These are phyloP conservation scores for Pulicaria dysenterica DNA, from an alignment of 129 eudicot genomes.

Conservation along the genomic window DNA sequence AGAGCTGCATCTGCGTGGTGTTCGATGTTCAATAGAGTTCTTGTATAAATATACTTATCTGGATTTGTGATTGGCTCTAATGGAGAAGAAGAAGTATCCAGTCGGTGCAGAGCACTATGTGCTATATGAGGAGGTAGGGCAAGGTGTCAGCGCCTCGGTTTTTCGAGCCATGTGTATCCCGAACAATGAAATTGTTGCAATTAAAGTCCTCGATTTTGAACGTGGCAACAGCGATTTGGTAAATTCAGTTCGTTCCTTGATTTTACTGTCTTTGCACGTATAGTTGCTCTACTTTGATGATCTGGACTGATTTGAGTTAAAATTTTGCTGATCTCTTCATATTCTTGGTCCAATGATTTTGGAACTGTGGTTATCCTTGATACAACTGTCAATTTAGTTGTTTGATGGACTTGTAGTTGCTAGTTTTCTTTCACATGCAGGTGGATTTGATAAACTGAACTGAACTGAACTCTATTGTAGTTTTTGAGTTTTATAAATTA, in stretches of 20 bases:
- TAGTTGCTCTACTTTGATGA: neutral
- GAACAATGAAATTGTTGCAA: conserved; percentile 72
- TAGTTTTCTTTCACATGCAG: conserved; percentile 4
- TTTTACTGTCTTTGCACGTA: neutral
- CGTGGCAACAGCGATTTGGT: conserved; percentile 88
- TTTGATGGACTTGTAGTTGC: neutral
- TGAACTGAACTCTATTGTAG: too few relatives aligned
- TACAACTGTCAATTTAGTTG: neutral
- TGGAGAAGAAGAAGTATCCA: conserved; percentile 89
- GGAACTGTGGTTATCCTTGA: conserved; percentile 4
- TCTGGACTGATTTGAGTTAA: neutral
- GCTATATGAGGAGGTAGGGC: conserved; percentile 85
- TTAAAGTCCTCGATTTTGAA: conserved; percentile 87
- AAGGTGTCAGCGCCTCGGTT: conserved; percentile 91
- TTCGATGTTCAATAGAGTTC: conserved; percentile 38
- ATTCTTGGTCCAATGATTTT: neutral
- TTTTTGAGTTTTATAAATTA: too few relatives aligned
- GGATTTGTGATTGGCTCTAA: conserved; percentile 25
- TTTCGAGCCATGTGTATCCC: conserved; percentile 75
- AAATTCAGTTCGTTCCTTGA: conserved; percentile 20
- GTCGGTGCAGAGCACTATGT: conserved; percentile 69
- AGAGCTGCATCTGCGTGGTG: conserved; percentile 46
- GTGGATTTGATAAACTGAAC: neutral
- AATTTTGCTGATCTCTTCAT: neutral
- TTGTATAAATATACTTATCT: neutral